Evolutionary conservation across 176 grass and related monocot species (phyloP).

Genomic region (Metroxylon sagu): DNA sequence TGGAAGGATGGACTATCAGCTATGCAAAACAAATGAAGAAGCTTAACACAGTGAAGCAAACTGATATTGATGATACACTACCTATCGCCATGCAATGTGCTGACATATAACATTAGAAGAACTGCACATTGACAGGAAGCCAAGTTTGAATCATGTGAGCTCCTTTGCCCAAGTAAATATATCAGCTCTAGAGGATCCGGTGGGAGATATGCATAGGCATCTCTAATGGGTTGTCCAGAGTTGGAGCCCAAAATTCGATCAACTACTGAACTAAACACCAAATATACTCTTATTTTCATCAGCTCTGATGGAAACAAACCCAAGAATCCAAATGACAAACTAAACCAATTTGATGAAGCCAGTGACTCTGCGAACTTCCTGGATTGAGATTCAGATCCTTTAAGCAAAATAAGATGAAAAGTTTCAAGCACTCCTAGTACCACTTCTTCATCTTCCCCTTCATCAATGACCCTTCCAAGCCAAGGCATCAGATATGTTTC

Average conservation of each 20-base stretch:
- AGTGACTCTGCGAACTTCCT: slow-evolving; percentile 54
- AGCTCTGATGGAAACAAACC: slow-evolving; percentile 65
- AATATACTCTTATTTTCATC: slow-evolving; percentile 74
- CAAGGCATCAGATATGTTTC: slow-evolving; percentile 59
- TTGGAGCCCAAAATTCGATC: slow-evolving; percentile 56
- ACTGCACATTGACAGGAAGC: slow-evolving; percentile 69
- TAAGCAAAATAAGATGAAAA: slow-evolving; percentile 78
- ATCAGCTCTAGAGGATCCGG: slow-evolving; percentile 70
- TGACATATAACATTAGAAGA: slow-evolving; percentile 67
- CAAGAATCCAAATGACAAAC: slow-evolving; percentile 76
- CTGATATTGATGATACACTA: slow-evolving; percentile 15
- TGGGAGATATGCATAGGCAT: slow-evolving; percentile 60
- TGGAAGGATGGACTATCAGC: slow-evolving; percentile 21
- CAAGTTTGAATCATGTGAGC: slow-evolving; percentile 58
- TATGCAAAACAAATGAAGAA: background rate
- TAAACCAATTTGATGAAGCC: slow-evolving; percentile 70
- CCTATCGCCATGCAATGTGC: slow-evolving; percentile 77
- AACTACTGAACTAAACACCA: slow-evolving; percentile 54
- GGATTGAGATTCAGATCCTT: slow-evolving; percentile 31
- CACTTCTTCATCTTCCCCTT: slow-evolving; percentile 56
- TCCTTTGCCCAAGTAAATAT: slow-evolving; percentile 69
- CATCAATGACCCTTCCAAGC: slow-evolving; percentile 49
- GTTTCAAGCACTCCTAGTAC: slow-evolving; percentile 60
- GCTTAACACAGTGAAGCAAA: background rate
- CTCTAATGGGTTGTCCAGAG: slow-evolving; percentile 74